Evolutionary conservation across 2,329 filamentous ascomycete genomes (phyloP).

Genomic region (Fonsecaea erecta): DNA sequence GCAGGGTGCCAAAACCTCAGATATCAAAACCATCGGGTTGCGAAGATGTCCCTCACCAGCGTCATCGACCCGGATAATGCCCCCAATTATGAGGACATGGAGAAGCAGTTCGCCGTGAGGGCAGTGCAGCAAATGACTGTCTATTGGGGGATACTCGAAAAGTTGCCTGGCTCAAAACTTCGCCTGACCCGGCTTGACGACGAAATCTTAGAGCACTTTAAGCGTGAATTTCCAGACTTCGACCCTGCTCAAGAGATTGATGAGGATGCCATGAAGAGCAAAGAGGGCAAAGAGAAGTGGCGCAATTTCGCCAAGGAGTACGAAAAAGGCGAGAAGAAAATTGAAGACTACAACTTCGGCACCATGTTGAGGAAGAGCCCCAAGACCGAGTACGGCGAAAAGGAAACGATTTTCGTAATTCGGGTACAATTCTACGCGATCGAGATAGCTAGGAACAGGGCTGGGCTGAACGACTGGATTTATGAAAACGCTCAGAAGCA

Average conservation of each 20-base stretch:
- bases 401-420: conserved; percentile 87
- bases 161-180: conserved; percentile 82
- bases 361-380: conserved; percentile 83
- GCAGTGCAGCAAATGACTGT: conserved; percentile 95
- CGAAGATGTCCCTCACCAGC: conserved; percentile 29
- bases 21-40: not conserved
- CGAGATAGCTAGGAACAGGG: conserved; percentile 77
- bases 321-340: conserved; percentile 69
- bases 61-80: conserved; percentile 61
- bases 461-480: conserved; percentile 94
- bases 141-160: conserved; percentile 95
- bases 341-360: conserved; percentile 98
- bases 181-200: conserved; percentile 93
- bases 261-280: conserved; percentile 98
- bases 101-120: conserved; percentile 99
- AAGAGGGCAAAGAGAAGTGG: conserved; percentile 91
- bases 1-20: not conserved
- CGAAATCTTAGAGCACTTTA: conserved; percentile 89
- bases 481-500: conserved; percentile 78
- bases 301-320: conserved; percentile 91
- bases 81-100: conserved; percentile 79
- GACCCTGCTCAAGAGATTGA: conserved; percentile 79
- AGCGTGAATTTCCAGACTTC: conserved; percentile 87
- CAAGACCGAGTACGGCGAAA: conserved; percentile 81
- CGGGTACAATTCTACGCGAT: conserved; percentile 85